Conservation (phyloP, 495 filamentous ascomycete species). For the Aspergillus ellipticus region DNA sequence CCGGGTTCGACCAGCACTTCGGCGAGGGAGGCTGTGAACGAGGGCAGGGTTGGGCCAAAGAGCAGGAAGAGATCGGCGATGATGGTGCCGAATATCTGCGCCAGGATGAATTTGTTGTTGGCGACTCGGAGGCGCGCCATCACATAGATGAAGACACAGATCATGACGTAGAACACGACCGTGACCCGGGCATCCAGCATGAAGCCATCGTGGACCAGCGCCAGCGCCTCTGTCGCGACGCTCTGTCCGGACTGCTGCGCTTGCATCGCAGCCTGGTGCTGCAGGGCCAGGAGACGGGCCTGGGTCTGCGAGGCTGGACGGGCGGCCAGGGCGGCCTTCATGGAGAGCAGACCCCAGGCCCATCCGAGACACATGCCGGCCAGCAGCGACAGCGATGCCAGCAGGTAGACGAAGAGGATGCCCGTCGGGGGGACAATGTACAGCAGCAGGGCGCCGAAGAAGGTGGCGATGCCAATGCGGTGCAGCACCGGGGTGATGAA, state of each 20-base stretch:
- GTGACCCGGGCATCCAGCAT: conserved; percentile 23
- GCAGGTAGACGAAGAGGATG: conserved; percentile 19
- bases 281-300: conserved; percentile 5
- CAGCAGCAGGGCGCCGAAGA: conserved; percentile 16
- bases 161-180: conserved; percentile 16
- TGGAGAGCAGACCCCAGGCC: conserved; percentile 21
- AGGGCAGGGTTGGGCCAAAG: conserved; percentile 14
- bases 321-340: conserved; percentile 22
- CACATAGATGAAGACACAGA: conserved; percentile 18
- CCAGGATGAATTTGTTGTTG: conserved; percentile 17
- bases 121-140: conserved; percentile 15
- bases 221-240: background rate
- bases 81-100: conserved; percentile 20
- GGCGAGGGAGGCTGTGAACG: conserved; percentile 11
- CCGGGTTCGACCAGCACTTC: conserved; percentile 14
- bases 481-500: conserved; percentile 31
- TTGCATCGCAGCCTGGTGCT: conserved; percentile 9
- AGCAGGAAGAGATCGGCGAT: conserved; percentile 19
- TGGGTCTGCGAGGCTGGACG: conserved; percentile 11
- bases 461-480: conserved; percentile 19
- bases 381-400: conserved; percentile 14
- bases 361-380: conserved; percentile 21
- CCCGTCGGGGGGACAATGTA: conserved; percentile 18
- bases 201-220: conserved; percentile 17
- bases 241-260: conserved; percentile 8